Conservation (phyloP, 169 alveolate genomes). For the Plasmodium vivax region DNA sequence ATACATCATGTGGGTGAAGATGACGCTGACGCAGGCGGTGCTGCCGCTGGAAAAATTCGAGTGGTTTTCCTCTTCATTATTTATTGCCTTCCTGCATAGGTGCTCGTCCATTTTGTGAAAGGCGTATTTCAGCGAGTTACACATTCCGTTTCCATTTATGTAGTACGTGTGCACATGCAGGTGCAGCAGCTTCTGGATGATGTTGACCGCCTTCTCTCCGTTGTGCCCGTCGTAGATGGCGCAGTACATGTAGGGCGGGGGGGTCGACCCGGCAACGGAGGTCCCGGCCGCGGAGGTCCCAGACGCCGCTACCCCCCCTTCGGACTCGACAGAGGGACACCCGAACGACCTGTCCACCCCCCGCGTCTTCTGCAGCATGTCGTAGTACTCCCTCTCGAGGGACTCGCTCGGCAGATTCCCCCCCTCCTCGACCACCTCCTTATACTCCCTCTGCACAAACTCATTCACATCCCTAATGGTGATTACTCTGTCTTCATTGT, state of each 20-base stretch:
- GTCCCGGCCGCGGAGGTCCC: too few species aligned
- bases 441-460: conserved; percentile 43
- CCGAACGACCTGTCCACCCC: not conserved
- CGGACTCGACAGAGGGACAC: not conserved
- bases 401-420: not conserved
- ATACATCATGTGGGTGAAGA: conserved; percentile 40
- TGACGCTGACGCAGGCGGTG: conserved; percentile 71
- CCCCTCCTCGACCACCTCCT: not conserved
- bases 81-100: conserved; percentile 72
- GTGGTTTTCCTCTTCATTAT: conserved; percentile 79
- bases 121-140: conserved; percentile 77
- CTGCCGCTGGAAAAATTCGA: conserved; percentile 77
- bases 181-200: conserved; percentile 77
- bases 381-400: conserved; percentile 32
- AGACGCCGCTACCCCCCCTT: not conserved
- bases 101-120: conserved; percentile 82
- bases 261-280: not conserved
- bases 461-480: conserved; percentile 61
- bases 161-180: conserved; percentile 64
- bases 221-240: conserved; percentile 86
- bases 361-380: not conserved
- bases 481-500: conserved; percentile 80
- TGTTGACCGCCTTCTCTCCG: conserved; percentile 84
- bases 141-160: conserved; percentile 43
- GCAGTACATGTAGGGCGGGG: conserved; percentile 69